Base-by-base conservation (phyloP, 2,329 filamentous ascomycete genomes). In the Pleoardoris graminearum region DNA sequence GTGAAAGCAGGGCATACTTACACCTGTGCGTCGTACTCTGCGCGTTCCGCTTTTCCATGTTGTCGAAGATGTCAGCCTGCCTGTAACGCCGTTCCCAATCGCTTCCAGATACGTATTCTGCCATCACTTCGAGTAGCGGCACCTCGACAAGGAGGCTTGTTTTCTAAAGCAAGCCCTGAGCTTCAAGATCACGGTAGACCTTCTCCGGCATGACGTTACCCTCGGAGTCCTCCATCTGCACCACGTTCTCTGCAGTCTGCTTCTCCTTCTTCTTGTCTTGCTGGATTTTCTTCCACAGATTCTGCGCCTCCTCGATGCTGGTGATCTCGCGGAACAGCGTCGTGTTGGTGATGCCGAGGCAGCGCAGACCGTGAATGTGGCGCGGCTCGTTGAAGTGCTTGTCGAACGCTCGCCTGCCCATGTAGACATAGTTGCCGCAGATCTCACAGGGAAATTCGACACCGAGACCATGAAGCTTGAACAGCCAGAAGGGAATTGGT, bases 161-260 rank as follows among this genome's bases (percentile, higher is more conserved):
- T 5, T 14, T 14, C 67, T 54, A 72, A 4, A 72, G 59, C 68
- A 96, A 79, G 29, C 93, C 93, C 72, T 96, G 91, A 77, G 95
- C 96, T 75, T 91, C 89, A 75, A 97, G 76, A 81, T 99, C 94
- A 61, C 92, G 87, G 74, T 97, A 99, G 49, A 99, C 93, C 81
- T 96, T 96, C 77, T 97, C 91, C 0, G 95, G 94, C 94, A 99
- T 99, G 51, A 99, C 94, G 67, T 99, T 97, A 41, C 94, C 94
- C 71, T 96, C 90, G 0, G 85, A 89, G 73, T 99, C 94, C 79
- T 99, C 94, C 94, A 99, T 99, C 79, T 99, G 91, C 44, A 97
- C 90, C 8, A 99, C 84, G 54, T 88, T 90, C 33, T 93, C 91
- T 38, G 89, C 88, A 57, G 87, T 85, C 0, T 87, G 80, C 71